Evolutionary conservation across 2,329 filamentous ascomycete species (phyloP).

Genomic region (Coniochaeta hoffmannii): DNA sequence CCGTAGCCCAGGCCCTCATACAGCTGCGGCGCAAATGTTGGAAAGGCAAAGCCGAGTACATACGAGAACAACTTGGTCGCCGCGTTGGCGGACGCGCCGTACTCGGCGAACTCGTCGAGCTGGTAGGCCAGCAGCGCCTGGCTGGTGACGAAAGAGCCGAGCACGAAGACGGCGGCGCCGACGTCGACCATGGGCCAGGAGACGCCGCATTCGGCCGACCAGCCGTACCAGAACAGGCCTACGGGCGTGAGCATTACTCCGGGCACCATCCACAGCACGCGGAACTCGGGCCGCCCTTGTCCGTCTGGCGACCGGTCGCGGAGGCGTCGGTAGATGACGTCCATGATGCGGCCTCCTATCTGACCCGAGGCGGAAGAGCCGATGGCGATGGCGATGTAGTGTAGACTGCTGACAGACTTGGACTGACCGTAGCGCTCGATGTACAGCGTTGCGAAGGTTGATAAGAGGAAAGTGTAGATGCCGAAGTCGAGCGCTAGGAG

Average conservation of each 20-base stretch:
- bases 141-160: constrained; percentile 49
- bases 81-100: constrained; percentile 34
- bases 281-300: constrained; percentile 25
- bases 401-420: constrained; percentile 33
- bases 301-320: constrained; percentile 38
- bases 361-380: constrained; percentile 30
- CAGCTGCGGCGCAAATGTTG: constrained; percentile 44
- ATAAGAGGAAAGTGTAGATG: constrained; percentile 43
- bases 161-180: constrained; percentile 36
- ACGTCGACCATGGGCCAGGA: constrained; percentile 52
- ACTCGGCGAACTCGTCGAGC: constrained; percentile 39
- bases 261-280: constrained; percentile 25
- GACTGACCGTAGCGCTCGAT: constrained; percentile 37
- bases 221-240: constrained; percentile 43
- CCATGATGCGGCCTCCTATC: constrained; percentile 27
- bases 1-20: constrained; percentile 33
- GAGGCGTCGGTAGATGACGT: constrained; percentile 25
- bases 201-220: constrained; percentile 29
- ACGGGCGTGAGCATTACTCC: constrained; percentile 34
- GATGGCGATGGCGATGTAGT: constrained; percentile 33
- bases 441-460: constrained; percentile 43
- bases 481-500: constrained; percentile 35
- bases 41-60: constrained; percentile 49
- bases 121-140: constrained; percentile 52
- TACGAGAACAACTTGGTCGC: constrained; percentile 48